Evolutionary conservation across 2,329 filamentous ascomycete species (phyloP), one percentile per base, ranked within the genome.

Genomic region (Ascocoryne sarcoides): DNA sequence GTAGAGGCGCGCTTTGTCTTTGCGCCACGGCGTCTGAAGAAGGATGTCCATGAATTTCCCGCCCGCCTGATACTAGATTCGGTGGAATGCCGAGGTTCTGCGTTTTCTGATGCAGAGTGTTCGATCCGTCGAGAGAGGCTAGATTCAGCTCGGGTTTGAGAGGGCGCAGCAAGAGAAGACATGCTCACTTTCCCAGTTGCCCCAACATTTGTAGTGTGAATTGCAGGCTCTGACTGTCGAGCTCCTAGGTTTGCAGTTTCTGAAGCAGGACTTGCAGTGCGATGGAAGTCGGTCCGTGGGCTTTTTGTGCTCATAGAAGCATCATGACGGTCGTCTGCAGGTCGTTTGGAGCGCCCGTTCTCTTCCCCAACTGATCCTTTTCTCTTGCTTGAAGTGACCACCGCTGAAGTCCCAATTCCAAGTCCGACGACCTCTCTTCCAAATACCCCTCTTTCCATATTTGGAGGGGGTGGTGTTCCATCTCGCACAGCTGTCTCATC

Each of bases 41-140:
- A 75, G 0, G 84, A 79, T 3, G 79, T 76, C 69, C 88, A 84
- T 1, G 81, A 72, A 7, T 26, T 7, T 21, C 45, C 48, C 33
- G 69, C 53, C 15, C 35, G 29, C 17, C 60, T 64, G 44, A 71
- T 75, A 36, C 68, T 65, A 37, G 76, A 73, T 1, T 77, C 79
- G 16, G 66, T 64, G 46, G 30, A 19, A 41, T 74, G 75, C 32
- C 70, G 68, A 26, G 40, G 34, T 33, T 46, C 33, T 23, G 46
- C 45, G 12, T 28, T 28, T 43, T 19, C 60, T 4, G 65, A 65
- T 26, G 71, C 71, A 10, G 70, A 65, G n/a, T n/a, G n/a, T n/a
- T n/a, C n/a, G n/a, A n/a, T n/a, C n/a, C n/a, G n/a, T n/a, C n/a
- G n/a, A n/a, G n/a, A n/a, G n/a, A n/a, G n/a, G n/a, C n/a, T n/a